phyloP scores from a whole-genome alignment of 1,139 yeast species.

The Magnusiomyces sp. region DNA sequence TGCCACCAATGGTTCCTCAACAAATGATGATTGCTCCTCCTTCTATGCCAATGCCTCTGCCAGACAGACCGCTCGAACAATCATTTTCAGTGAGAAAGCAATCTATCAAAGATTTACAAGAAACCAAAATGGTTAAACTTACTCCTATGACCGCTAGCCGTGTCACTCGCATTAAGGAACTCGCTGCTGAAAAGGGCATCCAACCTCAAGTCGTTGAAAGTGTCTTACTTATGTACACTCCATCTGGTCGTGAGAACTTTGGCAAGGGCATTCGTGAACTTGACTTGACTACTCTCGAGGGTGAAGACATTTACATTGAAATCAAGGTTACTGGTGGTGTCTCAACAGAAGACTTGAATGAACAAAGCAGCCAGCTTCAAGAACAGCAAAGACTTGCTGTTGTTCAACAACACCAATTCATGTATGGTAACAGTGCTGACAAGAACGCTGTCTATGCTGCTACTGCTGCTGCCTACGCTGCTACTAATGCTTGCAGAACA shows the following conservation, averaged over 20 bases:
- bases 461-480: slow-evolving; percentile 2
- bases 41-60: slow-evolving; percentile 1
- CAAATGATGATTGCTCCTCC: slow-evolving; percentile 9
- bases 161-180: slow-evolving; percentile 22
- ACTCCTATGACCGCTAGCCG: slow-evolving; percentile 26
- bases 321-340: slow-evolving; percentile 27
- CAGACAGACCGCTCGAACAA: no score
- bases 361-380: slow-evolving; percentile 1
- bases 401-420: neutral
- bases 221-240: slow-evolving; percentile 24
- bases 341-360: slow-evolving; percentile 9
- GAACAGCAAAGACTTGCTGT: neutral
- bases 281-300: slow-evolving; percentile 11
- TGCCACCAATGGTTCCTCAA: slow-evolving; percentile 7
- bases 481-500: neutral
- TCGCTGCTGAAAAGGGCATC: slow-evolving; percentile 28
- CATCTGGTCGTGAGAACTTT: slow-evolving; percentile 12
- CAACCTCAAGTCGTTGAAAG: slow-evolving; percentile 27
- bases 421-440: slow-evolving; percentile 5
- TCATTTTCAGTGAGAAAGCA: slow-evolving; percentile 5
- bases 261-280: slow-evolving; percentile 3
- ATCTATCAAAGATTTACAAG: slow-evolving; percentile 7
- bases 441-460: slow-evolving; percentile 8
- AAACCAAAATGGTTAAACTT: slow-evolving; percentile 23
- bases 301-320: slow-evolving; percentile 26